phyloP scores from a whole-genome alignment of 306 rosid genomes.

The Notholithocarpus densiflorus region DNA sequence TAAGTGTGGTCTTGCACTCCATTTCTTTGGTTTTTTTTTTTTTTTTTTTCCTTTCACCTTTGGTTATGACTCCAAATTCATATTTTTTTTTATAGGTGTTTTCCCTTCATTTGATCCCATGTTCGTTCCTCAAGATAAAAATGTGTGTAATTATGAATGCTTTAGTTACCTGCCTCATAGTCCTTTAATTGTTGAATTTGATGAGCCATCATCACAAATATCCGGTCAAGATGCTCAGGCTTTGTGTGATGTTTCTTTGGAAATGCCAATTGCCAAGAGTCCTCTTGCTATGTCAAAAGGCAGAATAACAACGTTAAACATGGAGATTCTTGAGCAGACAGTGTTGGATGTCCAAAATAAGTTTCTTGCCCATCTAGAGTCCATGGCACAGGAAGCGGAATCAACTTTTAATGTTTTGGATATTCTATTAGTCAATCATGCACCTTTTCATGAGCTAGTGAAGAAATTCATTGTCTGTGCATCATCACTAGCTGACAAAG shows the following conservation, averaged over 20 bases:
- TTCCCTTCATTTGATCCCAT: constrained; percentile 23
- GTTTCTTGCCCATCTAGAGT: constrained; percentile 12
- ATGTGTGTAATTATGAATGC: neutral
- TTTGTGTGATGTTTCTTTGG: constrained; percentile 8
- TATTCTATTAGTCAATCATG: constrained; percentile 5
- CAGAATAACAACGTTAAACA: neutral
- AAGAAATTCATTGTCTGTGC: constrained; percentile 12
- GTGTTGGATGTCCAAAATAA: neutral
- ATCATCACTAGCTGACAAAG: constrained; percentile 13
- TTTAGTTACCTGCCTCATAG: neutral
- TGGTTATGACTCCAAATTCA: neutral
- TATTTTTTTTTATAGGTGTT: constrained; percentile 4
- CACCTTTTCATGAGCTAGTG: constrained; percentile 9
- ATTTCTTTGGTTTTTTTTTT: neutral
- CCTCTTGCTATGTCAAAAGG: neutral
- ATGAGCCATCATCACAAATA: constrained; percentile 1
- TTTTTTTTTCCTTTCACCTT: neutral
- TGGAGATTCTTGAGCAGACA: neutral
- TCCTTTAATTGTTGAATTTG: neutral
- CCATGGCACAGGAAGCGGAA: neutral
- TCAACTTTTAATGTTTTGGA: neutral
- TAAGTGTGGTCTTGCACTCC: neutral
- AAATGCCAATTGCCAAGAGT: neutral
- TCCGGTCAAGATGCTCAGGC: neutral
- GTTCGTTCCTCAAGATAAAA: neutral